Evolutionary conservation across 495 filamentous ascomycete genomes (phyloP).

Genomic region (Penicillium manginii): DNA sequence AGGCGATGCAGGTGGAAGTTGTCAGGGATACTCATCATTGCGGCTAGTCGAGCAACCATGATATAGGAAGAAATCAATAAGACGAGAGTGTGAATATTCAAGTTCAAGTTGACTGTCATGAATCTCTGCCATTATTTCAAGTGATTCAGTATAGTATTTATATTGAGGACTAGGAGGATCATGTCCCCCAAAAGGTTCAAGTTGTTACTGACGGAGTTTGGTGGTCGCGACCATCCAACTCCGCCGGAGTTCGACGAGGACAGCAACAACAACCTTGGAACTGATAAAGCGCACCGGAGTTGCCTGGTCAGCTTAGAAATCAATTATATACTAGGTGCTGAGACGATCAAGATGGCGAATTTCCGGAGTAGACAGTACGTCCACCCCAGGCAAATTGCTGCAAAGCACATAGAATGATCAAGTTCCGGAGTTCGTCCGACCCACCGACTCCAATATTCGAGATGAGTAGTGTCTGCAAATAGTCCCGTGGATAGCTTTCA

Average conservation of each 20-base stretch:
- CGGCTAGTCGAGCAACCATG: constrained; percentile 13
- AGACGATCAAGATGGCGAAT: no score
- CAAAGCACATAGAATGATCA: constrained; percentile 14
- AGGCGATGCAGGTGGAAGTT: constrained; percentile 7
- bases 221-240: constrained; percentile 9
- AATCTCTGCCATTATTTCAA: not conserved
- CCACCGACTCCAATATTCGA: constrained; percentile 7
- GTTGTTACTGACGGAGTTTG: constrained; percentile 4
- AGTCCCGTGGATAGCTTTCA: constrained; percentile 1
- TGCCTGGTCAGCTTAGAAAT: not conserved
- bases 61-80: not conserved
- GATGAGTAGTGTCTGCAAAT: constrained; percentile 4
- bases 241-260: not conserved
- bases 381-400: constrained; percentile 3
- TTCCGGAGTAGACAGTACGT: no score
- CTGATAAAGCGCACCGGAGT: not conserved
- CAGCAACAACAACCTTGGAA: not conserved
- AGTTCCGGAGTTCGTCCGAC: constrained; percentile 13
- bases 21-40: not conserved
- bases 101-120: not conserved
- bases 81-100: not conserved
- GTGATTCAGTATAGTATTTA: not conserved
- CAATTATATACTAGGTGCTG: not conserved
- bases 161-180: no score
- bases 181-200: not conserved